A percentile compares a stretch with the other conserved stretches of the same genome.
phyloP scores from a whole-genome alignment of 2,329 filamentous ascomycete species.

The Polytolypa hystricis region DNA sequence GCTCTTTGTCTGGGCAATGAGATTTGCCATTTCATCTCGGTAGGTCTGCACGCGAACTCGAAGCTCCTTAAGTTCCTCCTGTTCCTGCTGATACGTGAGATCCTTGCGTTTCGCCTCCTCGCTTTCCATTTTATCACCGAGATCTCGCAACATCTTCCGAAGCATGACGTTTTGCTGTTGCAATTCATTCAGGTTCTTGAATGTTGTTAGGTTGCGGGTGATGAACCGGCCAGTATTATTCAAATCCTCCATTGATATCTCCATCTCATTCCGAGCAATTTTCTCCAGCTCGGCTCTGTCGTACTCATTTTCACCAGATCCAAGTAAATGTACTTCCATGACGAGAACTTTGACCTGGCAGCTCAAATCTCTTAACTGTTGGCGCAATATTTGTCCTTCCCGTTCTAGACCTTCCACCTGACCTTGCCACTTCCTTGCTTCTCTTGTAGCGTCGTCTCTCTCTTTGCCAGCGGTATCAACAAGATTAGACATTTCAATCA shows the following conservation, averaged over 20 bases:
- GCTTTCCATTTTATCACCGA: slow-evolving; percentile 83
- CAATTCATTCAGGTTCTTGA: slow-evolving; percentile 72
- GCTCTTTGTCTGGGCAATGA: slow-evolving; percentile 75
- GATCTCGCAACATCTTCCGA: slow-evolving; percentile 67
- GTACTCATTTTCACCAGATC: slow-evolving; percentile 67
- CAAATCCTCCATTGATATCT: slow-evolving; percentile 59
- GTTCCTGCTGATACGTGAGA: slow-evolving; percentile 42
- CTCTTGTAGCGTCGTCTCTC: slow-evolving; percentile 66
- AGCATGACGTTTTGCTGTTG: slow-evolving; percentile 82
- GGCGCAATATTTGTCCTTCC: slow-evolving; percentile 68
- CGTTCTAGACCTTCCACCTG: slow-evolving; percentile 50
- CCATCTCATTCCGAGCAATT: slow-evolving; percentile 64
- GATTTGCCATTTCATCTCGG: slow-evolving; percentile 73
- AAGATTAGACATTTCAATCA: slow-evolving; percentile 72
- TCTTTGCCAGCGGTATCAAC: slow-evolving; percentile 73
- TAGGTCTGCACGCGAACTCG: slow-evolving; percentile 64
- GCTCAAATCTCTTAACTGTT: slow-evolving; percentile 80
- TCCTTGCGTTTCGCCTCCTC: slow-evolving; percentile 63
- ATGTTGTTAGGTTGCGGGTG: slow-evolving; percentile 77
- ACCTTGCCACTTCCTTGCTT: slow-evolving; percentile 66
- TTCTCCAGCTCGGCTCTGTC: slow-evolving; percentile 67
- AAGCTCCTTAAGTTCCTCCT: slow-evolving; percentile 62
- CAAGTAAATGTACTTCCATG: slow-evolving; percentile 65
- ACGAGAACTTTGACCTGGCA: slow-evolving; percentile 84
- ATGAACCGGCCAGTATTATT: slow-evolving; percentile 84